A percentile compares a stretch with the other conserved stretches of the same genome.
phyloP scores from a whole-genome alignment of 1,139 yeast genomes.

The Suhomyces panamericanus region DNA sequence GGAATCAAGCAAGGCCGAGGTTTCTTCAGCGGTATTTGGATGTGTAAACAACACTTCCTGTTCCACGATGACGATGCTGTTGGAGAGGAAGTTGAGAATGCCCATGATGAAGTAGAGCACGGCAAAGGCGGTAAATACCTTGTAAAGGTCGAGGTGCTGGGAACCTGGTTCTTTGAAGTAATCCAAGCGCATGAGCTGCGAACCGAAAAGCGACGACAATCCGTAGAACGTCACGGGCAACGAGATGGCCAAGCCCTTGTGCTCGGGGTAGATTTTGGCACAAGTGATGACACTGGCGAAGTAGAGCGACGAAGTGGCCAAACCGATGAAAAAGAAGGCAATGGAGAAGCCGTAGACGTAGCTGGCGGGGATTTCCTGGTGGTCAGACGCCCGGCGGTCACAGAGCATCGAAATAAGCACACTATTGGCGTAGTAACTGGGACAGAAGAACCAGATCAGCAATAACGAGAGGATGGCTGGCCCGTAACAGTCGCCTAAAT shows the following conservation, averaged over 20 bases:
- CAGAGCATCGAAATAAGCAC: slow-evolving; percentile 6
- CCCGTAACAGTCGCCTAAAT: slow-evolving; percentile 81
- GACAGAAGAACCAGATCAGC: slow-evolving; percentile 65
- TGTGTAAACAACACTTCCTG: slow-evolving; percentile 45
- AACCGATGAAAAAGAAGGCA: slow-evolving; percentile 60
- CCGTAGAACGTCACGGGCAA: slow-evolving; percentile 90
- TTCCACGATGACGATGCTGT: slow-evolving; percentile 64
- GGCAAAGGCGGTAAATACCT: slow-evolving; percentile 60
- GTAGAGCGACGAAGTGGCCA: slow-evolving; percentile 79
- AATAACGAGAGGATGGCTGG: slow-evolving; percentile 70
- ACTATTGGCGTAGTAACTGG: slow-evolving; percentile 60
- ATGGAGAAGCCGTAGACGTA: slow-evolving; percentile 28
- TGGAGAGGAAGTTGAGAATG: slow-evolving; percentile 57
- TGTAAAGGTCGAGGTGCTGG: slow-evolving; percentile 45
- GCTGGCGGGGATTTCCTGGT: slow-evolving; percentile 6
- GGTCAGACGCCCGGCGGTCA: background rate
- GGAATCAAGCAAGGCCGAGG: slow-evolving; percentile 22
- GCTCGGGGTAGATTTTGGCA: slow-evolving; percentile 75
- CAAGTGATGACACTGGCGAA: slow-evolving; percentile 79
- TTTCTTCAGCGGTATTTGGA: slow-evolving; percentile 21
- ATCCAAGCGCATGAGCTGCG: slow-evolving; percentile 50
- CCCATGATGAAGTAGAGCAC: slow-evolving; percentile 58
- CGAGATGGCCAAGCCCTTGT: slow-evolving; percentile 79
- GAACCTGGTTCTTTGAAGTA: slow-evolving; percentile 33
- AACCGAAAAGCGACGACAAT: slow-evolving; percentile 65